Percentiles rank a stretch among this genome's conserved stretches.
These are phyloP conservation scores for Astragalus membranaceus DNA, from an alignment of 306 rosid species.

Conservation along the genomic window DNA sequence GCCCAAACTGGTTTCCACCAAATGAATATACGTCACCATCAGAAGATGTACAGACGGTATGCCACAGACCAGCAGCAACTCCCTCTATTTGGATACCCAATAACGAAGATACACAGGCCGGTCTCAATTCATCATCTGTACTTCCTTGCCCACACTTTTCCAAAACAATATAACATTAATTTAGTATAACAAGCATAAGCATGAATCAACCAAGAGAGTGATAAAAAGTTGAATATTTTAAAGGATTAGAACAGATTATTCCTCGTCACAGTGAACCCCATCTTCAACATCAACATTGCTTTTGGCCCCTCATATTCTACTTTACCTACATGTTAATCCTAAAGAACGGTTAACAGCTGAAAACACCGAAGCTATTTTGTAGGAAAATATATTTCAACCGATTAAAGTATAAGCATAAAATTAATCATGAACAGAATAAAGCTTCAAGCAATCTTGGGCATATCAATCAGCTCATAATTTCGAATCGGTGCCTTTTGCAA, in stretches of 20 bases:
- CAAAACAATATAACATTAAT: constrained; percentile 27
- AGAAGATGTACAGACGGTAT: constrained; percentile 76
- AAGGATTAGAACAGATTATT: constrained; percentile 45
- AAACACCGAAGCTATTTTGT: constrained; percentile 19
- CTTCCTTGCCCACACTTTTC: constrained; percentile 91
- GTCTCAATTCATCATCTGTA: constrained; percentile 83
- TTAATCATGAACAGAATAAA: neutral
- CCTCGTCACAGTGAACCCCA: constrained; percentile 54
- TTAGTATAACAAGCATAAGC: constrained; percentile 23
- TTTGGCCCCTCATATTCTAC: constrained; percentile 65
- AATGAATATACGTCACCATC: constrained; percentile 85
- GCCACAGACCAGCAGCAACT: constrained; percentile 93
- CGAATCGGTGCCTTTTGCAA: neutral
- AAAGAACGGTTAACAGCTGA: constrained; percentile 45
- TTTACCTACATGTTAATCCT: constrained; percentile 60
- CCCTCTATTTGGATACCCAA: constrained; percentile 70
- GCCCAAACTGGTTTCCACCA: constrained; percentile 96
- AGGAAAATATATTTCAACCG: constrained; percentile 16
- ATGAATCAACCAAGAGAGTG: constrained; percentile 23
- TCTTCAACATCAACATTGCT: constrained; percentile 61
- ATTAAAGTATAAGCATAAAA: neutral
- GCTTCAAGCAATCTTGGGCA: neutral
- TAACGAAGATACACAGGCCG: constrained; percentile 70
- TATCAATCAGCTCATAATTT: neutral
- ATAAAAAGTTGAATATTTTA: constrained; percentile 5